Evolutionary conservation across 805 yeast species (phyloP).

Genomic region (Candida manassasensis): DNA sequence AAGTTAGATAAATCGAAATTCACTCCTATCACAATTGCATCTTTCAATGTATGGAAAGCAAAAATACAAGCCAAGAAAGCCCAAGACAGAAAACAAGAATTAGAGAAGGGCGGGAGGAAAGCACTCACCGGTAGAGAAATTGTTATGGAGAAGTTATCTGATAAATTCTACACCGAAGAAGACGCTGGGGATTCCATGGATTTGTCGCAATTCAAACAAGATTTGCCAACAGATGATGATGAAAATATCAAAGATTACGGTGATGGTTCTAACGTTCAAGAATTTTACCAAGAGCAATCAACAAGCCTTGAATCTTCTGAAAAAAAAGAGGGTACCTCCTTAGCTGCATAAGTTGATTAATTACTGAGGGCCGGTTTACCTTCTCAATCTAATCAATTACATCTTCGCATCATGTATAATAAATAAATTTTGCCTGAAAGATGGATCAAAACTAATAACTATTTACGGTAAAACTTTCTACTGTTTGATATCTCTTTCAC

Average conservation of each 20-base stretch:
- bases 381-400: slow-evolving; percentile 2
- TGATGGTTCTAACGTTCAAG: slow-evolving; percentile 47
- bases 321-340: slow-evolving; percentile 1
- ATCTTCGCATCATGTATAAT: slow-evolving; percentile 5
- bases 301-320: neutral
- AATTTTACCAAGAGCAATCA: slow-evolving; percentile 13
- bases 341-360: slow-evolving; percentile 5
- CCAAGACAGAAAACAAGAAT: slow-evolving; percentile 30
- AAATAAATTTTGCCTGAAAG: neutral
- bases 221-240: slow-evolving; percentile 46
- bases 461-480: neutral
- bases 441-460: neutral
- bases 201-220: slow-evolving; percentile 51
- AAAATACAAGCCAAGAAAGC: slow-evolving; percentile 58
- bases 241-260: slow-evolving; percentile 65
- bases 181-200: slow-evolving; percentile 52
- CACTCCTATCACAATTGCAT: slow-evolving; percentile 82
- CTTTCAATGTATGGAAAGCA: slow-evolving; percentile 80
- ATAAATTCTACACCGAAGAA: slow-evolving; percentile 52
- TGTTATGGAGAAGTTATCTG: slow-evolving; percentile 54
- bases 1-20: slow-evolving; percentile 67
- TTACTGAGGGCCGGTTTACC: slow-evolving; percentile 5
- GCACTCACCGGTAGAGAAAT: slow-evolving; percentile 65
- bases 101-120: slow-evolving; percentile 37
- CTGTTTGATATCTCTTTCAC: neutral